Evolutionary conservation across 176 grass and related monocot genomes (phyloP).

Genomic region (Olyra latifolia): DNA sequence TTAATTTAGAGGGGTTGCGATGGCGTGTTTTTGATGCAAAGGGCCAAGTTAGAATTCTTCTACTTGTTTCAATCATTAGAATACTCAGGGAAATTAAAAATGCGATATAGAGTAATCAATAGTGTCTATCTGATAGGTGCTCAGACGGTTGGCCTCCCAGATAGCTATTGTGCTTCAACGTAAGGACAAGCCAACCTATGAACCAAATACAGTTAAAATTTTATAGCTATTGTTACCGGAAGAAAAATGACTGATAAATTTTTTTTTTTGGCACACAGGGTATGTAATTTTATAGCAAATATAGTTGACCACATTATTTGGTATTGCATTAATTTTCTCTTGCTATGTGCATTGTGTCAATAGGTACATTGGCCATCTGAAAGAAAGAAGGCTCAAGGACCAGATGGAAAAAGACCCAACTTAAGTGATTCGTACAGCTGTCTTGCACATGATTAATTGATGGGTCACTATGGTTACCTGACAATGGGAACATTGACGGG

Average conservation of each 20-base stretch:
- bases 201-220: constrained; percentile 91
- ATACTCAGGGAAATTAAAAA: not conserved
- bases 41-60: constrained; percentile 59
- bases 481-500: no score
- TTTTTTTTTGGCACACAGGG: constrained; percentile 97
- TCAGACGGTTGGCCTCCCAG: constrained; percentile 86
- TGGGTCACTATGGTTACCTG: no score
- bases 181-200: constrained; percentile 95
- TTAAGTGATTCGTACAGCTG: constrained; percentile 97
- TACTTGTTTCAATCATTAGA: not conserved
- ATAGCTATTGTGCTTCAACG: constrained; percentile 85
- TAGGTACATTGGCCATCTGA: constrained; percentile 88
- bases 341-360: not conserved
- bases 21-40: constrained; percentile 99
- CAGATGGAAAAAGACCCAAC: constrained; percentile 95
- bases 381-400: constrained; percentile 90
- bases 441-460: no score
- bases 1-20: constrained; percentile 80
- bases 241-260: constrained; percentile 92
- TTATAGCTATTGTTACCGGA: constrained; percentile 90
- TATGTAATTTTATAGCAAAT: not conserved
- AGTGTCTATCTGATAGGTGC: constrained; percentile 51
- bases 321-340: not conserved
- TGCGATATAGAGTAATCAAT: not conserved
- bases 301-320: not conserved